Percentiles rank a stretch among this genome's conserved stretches.
These are phyloP conservation scores for Wickerhamomyces mucosus DNA, from an alignment of 805 yeast species.

Conservation along the genomic window DNA sequence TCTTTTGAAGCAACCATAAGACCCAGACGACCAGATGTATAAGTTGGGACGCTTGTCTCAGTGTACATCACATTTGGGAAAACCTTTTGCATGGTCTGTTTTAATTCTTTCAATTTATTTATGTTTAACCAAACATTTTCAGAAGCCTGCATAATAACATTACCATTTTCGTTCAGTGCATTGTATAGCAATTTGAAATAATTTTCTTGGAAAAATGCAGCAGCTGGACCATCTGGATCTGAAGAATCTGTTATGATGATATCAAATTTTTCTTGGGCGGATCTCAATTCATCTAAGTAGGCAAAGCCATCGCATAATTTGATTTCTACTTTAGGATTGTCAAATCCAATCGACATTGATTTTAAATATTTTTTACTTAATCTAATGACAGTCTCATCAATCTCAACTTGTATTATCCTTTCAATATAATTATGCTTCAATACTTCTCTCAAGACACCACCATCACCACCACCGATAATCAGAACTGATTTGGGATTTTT, in stretches of 20 bases:
- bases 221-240: conserved; percentile 96
- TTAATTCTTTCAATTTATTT: conserved; percentile 37
- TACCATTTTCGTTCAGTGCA: conserved; percentile 53
- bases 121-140: conserved; percentile 74
- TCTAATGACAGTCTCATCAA: conserved; percentile 74
- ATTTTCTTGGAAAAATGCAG: conserved; percentile 68
- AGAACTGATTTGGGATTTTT: conserved; percentile 64
- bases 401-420: conserved; percentile 73
- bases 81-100: conserved; percentile 40
- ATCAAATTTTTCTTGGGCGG: conserved; percentile 40
- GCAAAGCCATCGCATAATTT: conserved; percentile 78
- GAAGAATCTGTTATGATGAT: conserved; percentile 87
- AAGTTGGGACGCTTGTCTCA: conserved; percentile 79
- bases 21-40: conserved; percentile 85
- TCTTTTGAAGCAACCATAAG: conserved; percentile 63
- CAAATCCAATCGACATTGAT: conserved; percentile 57
- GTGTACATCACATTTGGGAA: conserved; percentile 57
- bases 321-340: conserved; percentile 57
- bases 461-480: conserved; percentile 95
- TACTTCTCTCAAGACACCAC: conserved; percentile 86
- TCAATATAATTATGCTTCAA: conserved; percentile 64
- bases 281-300: conserved; percentile 38
- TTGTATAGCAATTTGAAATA: conserved; percentile 61
- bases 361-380: conserved; percentile 68
- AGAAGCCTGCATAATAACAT: conserved; percentile 71